These are phyloP conservation scores for Nothomitra cinnamomea DNA, from an alignment of 2,329 filamentous ascomycete genomes.

Conservation along the genomic window DNA sequence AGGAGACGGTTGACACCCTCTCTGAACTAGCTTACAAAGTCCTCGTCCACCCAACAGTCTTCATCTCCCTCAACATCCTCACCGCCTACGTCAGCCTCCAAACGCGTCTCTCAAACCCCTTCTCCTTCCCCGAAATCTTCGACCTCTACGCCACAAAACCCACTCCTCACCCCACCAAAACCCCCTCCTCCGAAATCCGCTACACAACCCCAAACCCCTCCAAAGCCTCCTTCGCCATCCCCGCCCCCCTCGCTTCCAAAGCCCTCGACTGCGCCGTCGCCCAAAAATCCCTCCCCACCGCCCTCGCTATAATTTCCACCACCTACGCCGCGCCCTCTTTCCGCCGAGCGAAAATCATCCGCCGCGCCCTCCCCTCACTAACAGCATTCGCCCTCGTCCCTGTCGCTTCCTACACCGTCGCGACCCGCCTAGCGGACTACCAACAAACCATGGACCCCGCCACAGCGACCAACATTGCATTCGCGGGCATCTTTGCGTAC, in stretches of 20 bases:
- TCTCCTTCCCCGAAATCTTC: slow-evolving; percentile 65
- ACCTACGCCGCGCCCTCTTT: slow-evolving; percentile 52
- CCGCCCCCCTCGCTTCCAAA: slow-evolving; percentile 48
- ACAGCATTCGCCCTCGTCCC: slow-evolving; percentile 41
- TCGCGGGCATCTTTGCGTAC: slow-evolving; percentile 70
- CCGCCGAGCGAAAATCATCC: slow-evolving; percentile 47
- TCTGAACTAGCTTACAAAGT: slow-evolving; percentile 48
- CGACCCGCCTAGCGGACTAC: slow-evolving; percentile 45
- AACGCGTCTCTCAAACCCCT: slow-evolving; percentile 51
- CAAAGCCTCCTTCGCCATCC: slow-evolving; percentile 52
- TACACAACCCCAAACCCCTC: slow-evolving; percentile 51
- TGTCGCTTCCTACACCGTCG: slow-evolving; percentile 51
- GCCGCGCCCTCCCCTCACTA: slow-evolving; percentile 43
- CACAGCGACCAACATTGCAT: slow-evolving; percentile 60
- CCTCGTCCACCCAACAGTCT: slow-evolving; percentile 56
- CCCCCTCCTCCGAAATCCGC: slow-evolving; percentile 33
- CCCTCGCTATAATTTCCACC: slow-evolving; percentile 57
- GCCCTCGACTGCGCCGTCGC: slow-evolving; percentile 70
- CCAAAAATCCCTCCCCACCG: slow-evolving; percentile 58
- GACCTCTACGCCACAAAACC: slow-evolving; percentile 73
- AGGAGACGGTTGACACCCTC: slow-evolving; percentile 24
- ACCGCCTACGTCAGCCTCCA: slow-evolving; percentile 62
- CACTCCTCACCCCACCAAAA: slow-evolving; percentile 31
- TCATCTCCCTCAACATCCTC: slow-evolving; percentile 60
- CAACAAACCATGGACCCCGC: slow-evolving; percentile 63